Base-by-base conservation (phyloP, 805 yeast species). In the Cyberlindnera meyerae region DNA sequence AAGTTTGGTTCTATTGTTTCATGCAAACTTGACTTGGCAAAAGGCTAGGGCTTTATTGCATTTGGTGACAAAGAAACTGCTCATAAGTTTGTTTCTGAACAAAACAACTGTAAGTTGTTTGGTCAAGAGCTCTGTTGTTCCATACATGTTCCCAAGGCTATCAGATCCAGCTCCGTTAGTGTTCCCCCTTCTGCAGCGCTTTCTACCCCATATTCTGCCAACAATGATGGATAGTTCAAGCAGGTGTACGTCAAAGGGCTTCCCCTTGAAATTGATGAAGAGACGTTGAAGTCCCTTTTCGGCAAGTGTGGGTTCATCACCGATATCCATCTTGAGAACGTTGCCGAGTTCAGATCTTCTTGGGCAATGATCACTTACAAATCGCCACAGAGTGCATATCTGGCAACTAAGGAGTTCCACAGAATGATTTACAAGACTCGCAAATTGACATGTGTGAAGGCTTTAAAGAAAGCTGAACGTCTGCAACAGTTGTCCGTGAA, bases 341-440 rank as follows among this genome's bases (percentile, higher is more conserved):
- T 58, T 13, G 57, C 55, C n/a, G 56, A 48, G 29, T 54, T 44
- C 30, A 52, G 47, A 12, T 50, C 56, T 1, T 48, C 47, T 26
- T 73, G 71, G 56, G 79, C 75, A 0, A 74, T 70, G 40, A 60
- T 79, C 21, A 71, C 70, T 16, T 77, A 69, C 50, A 55, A 58
- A 17, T 54, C 49, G 17, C 70, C 67, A 44, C 61, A 62, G n/a
- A 69, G 68, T 44, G 73, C 79, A 1, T 47, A 71, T 18, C 54
- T 51, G 14, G 73, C 78, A 7, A 63, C 71, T 14, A 45, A 56
- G 16, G 39, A 43, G 13, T 48, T 60, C 26, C 56, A 67, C 38
- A 52, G 54, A 12, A 42, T 52, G 8, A 21, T 31, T 2, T 59
- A 58, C 29, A 54, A 52, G 30, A 60, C 52, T 4, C 55, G 49